Percentiles rank a stretch among this genome's conserved stretches.
These are phyloP conservation scores for Bidens hawaiensis DNA, from an alignment of 140 eudicot genomes.

Conservation along the genomic window DNA sequence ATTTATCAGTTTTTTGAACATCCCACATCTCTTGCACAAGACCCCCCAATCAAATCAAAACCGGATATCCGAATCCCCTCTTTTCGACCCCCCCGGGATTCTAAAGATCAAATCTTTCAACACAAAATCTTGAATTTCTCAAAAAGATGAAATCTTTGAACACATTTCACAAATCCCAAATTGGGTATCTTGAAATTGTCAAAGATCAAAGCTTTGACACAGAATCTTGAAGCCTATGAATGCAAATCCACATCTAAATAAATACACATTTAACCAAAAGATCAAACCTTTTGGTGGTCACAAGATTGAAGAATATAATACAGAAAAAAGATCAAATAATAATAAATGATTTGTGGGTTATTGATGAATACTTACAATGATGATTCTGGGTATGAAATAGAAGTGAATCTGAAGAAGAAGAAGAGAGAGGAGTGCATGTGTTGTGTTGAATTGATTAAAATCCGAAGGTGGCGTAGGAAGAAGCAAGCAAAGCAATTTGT, in stretches of 20 bases:
- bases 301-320: background rate
- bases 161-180: background rate
- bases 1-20: slow-evolving; percentile 49
- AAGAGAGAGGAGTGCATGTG: slow-evolving; percentile 23
- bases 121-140: slow-evolving; percentile 4
- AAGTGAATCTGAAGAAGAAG: slow-evolving; percentile 10
- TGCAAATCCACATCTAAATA: background rate
- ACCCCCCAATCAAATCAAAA: slow-evolving; percentile 12
- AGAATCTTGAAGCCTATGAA: slow-evolving; percentile 3
- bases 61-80: background rate
- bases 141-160: slow-evolving; percentile 13
- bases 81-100: background rate
- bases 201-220: slow-evolving; percentile 1
- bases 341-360: background rate
- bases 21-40: slow-evolving; percentile 54
- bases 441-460: slow-evolving; percentile 18
- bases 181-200: slow-evolving; percentile 1
- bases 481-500: too few species aligned
- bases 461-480: slow-evolving; percentile 20
- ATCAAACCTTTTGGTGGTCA: background rate
- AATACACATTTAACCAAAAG: background rate
- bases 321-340: background rate
- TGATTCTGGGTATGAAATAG: background rate
- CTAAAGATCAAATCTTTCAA: slow-evolving; percentile 13
- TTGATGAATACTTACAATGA: background rate